These are phyloP conservation scores for Lanmaoa pseudosensibilis DNA, from an alignment of 768 basidiomycete species.

Conservation along the genomic window DNA sequence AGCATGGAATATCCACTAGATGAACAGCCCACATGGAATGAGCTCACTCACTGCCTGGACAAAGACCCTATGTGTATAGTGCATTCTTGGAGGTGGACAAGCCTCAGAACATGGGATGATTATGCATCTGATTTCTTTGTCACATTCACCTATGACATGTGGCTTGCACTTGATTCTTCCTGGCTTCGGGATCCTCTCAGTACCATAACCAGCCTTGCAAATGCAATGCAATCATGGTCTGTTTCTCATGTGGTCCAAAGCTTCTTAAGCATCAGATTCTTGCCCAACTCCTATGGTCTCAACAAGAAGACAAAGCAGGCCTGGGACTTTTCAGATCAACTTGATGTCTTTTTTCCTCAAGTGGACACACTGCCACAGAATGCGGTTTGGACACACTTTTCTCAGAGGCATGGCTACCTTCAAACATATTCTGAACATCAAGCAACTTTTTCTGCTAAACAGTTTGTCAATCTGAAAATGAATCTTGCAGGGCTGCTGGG, in stretches of 20 bases:
- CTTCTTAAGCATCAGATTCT: conserved; percentile 2
- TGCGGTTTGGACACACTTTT: conserved; percentile 3
- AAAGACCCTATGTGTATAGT: background rate
- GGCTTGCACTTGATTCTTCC: background rate
- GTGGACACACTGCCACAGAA: background rate
- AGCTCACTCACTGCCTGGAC: background rate
- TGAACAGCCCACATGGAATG: conserved; percentile 8
- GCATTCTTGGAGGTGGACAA: background rate
- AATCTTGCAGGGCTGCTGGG: background rate
- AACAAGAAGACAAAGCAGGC: background rate
- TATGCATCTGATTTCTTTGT: background rate
- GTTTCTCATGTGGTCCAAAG: background rate
- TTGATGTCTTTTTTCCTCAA: conserved; percentile 2
- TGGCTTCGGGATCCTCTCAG: too few species aligned
- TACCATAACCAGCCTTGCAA: too few species aligned
- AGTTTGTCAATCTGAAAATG: background rate
- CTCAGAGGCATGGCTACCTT: background rate
- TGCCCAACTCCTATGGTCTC: conserved; percentile 6
- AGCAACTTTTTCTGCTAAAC: background rate
- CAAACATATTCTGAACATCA: background rate
- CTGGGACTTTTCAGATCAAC: conserved; percentile 2
- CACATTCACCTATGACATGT: conserved; percentile 3
- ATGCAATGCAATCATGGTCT: conserved; percentile 5
- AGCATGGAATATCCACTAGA: conserved; percentile 6
- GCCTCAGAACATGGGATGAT: background rate